phyloP scores from a whole-genome alignment of 345 rosid genomes.

The Gossypium stocksii region DNA sequence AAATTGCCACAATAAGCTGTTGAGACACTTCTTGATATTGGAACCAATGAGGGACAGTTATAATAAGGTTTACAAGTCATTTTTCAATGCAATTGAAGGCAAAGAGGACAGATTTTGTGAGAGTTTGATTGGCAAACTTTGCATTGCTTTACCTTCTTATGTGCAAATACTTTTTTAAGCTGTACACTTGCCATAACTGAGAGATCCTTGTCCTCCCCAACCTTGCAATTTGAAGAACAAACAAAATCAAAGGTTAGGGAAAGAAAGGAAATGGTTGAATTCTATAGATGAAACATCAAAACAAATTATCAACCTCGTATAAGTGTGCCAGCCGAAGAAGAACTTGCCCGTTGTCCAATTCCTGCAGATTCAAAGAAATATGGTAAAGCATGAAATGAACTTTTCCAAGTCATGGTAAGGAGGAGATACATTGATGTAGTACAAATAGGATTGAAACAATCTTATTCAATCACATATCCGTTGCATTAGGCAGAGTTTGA shows the following conservation, averaged over 20 bases:
- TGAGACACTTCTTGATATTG: no score
- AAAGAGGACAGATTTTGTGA: no score
- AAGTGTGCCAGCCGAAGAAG: slow-evolving; percentile 51
- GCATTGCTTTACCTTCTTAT: slow-evolving; percentile 40
- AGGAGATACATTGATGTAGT: no score
- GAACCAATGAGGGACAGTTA: no score
- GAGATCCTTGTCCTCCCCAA: slow-evolving; percentile 79
- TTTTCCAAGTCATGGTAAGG: no score
- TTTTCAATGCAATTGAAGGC: no score
- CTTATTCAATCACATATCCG: background rate
- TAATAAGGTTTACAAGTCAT: no score
- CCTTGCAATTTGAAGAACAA: slow-evolving; percentile 27
- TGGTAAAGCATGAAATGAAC: background rate
- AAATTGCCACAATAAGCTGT: no score
- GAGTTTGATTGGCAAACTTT: no score
- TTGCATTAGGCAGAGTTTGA: background rate
- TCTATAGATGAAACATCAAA: background rate
- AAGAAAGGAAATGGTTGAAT: background rate
- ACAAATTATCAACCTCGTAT: slow-evolving; percentile 30
- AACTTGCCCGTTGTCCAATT: slow-evolving; percentile 40
- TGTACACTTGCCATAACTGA: slow-evolving; percentile 62
- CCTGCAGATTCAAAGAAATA: slow-evolving; percentile 25
- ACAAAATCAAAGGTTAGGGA: background rate
- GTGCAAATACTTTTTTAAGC: slow-evolving; percentile 56
- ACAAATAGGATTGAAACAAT: no score